phyloP scores from a whole-genome alignment of 192 early-diverging fungal species.

The Backusella macrospora region DNA sequence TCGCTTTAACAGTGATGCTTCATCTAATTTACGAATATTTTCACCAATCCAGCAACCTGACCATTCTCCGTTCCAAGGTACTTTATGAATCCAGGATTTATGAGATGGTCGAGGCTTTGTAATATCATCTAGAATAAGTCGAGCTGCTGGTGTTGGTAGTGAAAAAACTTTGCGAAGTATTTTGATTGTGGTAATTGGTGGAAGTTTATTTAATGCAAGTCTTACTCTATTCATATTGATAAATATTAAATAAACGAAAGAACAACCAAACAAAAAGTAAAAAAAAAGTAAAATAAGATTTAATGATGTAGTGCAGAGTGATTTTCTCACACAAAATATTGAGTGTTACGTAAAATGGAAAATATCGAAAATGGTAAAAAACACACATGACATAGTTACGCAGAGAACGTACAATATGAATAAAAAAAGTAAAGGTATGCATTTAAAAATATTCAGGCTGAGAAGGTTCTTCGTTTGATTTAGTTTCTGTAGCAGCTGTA shows the following conservation, averaged over 20 bases:
- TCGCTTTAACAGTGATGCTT: constrained; percentile 22
- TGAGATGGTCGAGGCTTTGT: constrained; percentile 35
- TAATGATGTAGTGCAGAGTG: neutral
- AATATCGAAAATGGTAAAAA: neutral
- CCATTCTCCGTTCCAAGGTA: constrained; percentile 38
- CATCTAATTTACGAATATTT: constrained; percentile 27
- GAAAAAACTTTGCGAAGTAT: constrained; percentile 37
- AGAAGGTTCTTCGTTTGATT: neutral
- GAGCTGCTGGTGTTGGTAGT: constrained; percentile 39
- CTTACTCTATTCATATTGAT: constrained; percentile 31
- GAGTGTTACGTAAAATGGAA: constrained; percentile 12
- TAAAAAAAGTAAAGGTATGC: neutral
- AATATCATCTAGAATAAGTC: constrained; percentile 38
- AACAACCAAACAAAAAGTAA: neutral
- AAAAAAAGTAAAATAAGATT: constrained; percentile 2
- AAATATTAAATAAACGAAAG: neutral
- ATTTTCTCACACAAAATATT: constrained; percentile 12
- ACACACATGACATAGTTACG: constrained; percentile 3
- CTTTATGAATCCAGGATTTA: constrained; percentile 37
- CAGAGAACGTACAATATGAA: neutral
- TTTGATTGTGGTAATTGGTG: constrained; percentile 36
- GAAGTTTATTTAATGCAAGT: constrained; percentile 34
- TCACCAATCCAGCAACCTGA: constrained; percentile 45
- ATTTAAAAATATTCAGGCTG: neutral
- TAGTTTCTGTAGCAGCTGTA: neutral